Percentiles rank a stretch among this genome's conserved stretches.
Evolutionary conservation across 805 yeast species (phyloP).

Genomic region (Grigorovia transvaalensis): DNA sequence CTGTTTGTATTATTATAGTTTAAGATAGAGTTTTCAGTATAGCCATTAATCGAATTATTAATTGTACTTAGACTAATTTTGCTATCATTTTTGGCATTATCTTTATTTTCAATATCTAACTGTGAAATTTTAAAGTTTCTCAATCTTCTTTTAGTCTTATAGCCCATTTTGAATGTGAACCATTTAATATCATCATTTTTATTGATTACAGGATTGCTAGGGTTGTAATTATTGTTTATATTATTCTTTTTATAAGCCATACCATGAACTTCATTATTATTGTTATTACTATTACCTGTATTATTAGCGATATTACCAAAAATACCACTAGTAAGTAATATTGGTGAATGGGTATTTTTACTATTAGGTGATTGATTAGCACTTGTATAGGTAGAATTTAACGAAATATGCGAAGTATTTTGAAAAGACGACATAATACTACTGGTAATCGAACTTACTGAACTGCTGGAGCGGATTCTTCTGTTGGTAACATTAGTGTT

Average conservation of each 20-base stretch:
- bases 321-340: neutral
- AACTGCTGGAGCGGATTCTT: slow-evolving; percentile 11
- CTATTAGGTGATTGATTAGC: neutral
- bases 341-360: neutral
- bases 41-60: neutral
- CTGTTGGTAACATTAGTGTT: neutral
- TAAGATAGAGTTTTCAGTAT: neutral
- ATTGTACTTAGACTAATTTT: neutral
- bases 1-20: neutral
- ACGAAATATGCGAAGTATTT: slow-evolving; percentile 14
- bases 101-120: neutral
- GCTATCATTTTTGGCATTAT: neutral
- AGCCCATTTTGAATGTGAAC: slow-evolving; percentile 13
- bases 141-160: slow-evolving; percentile 6
- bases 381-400: slow-evolving; percentile 5
- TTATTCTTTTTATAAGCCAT: neutral
- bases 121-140: neutral
- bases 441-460: slow-evolving; percentile 22
- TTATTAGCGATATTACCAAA: neutral
- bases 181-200: slow-evolving; percentile 9
- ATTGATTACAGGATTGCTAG: neutral
- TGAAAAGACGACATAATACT: slow-evolving; percentile 26
- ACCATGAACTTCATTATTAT: neutral
- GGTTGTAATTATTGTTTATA: neutral
- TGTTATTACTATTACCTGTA: neutral